phyloP scores from a whole-genome alignment of 805 yeast genomes.

The Starmerella tilneyi region DNA sequence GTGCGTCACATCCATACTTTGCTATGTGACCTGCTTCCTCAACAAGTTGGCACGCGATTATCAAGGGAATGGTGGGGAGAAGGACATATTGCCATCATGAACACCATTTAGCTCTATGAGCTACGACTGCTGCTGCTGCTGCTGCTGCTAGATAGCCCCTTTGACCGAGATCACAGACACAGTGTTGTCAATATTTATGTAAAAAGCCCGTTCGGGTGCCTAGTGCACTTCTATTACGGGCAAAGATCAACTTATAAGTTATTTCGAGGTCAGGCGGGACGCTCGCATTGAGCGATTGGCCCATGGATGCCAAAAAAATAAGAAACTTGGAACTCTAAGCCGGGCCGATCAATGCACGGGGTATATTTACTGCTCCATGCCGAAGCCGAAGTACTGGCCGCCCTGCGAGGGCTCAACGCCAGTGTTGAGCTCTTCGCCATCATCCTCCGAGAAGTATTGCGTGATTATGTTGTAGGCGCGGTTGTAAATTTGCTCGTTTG shows the following conservation, averaged over 20 bases:
- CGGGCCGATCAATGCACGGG: no score
- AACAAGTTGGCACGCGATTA: no score
- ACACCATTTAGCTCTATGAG: no score
- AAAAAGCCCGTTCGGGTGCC: background rate
- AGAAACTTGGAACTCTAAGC: no score
- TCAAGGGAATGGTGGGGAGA: no score
- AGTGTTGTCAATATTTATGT: background rate
- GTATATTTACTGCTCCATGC: slow-evolving; percentile 29
- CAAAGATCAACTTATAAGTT: background rate
- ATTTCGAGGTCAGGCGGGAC: no score
- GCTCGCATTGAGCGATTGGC: no score
- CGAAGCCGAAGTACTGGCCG: slow-evolving; percentile 80
- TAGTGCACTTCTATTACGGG: background rate
- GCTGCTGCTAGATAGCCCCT: no score
- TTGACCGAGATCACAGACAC: background rate
- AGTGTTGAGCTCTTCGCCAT: slow-evolving; percentile 58
- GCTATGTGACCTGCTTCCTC: no score
- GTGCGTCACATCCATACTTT: no score
- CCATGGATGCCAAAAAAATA: background rate
- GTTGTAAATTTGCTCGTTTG: slow-evolving; percentile 82
- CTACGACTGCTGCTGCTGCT: no score
- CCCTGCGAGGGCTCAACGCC: slow-evolving; percentile 63
- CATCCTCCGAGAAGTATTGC: slow-evolving; percentile 65
- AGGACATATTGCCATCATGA: no score
- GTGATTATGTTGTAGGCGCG: slow-evolving; percentile 86